phyloP scores from a whole-genome alignment of 352 stramenopile genomes.

The Globisporangium carolinianum region DNA sequence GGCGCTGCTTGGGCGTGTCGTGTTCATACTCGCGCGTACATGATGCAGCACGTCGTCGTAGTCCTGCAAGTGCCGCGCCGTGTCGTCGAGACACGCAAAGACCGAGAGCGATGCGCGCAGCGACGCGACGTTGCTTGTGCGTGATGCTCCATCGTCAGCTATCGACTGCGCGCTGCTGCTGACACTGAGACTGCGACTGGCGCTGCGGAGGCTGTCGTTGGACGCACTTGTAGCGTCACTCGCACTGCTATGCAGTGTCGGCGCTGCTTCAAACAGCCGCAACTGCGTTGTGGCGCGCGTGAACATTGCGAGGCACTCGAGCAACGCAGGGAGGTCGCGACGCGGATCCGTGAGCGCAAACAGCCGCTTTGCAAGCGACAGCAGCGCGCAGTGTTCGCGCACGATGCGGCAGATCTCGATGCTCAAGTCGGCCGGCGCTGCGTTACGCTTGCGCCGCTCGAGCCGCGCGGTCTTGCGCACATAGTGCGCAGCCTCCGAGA shows the following conservation, averaged over 20 bases:
- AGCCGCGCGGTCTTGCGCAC: constrained; percentile 31
- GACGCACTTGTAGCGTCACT: constrained; percentile 13
- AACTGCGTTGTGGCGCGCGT: constrained; percentile 23
- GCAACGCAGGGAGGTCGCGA: constrained; percentile 36
- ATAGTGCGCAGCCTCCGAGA: constrained; percentile 42
- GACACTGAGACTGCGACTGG: not conserved
- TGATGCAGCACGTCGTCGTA: constrained; percentile 48
- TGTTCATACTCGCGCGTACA: constrained; percentile 14
- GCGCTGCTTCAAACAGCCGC: constrained; percentile 17
- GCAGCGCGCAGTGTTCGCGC: constrained; percentile 42
- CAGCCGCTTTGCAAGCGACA: constrained; percentile 35
- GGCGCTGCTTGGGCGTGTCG: constrained; percentile 11
- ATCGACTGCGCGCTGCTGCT: constrained; percentile 8
- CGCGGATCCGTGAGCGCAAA: constrained; percentile 50
- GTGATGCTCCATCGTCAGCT: constrained; percentile 4
- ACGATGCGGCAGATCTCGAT: constrained; percentile 46
- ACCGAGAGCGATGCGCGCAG: constrained; percentile 26
- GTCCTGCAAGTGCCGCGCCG: constrained; percentile 51
- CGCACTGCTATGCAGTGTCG: not conserved
- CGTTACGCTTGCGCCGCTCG: not conserved
- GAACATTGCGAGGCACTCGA: constrained; percentile 52
- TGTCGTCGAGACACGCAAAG: constrained; percentile 40
- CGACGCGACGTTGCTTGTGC: constrained; percentile 13
- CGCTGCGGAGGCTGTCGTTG: constrained; percentile 12
- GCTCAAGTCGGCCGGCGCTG: constrained; percentile 21